Evolutionary conservation across 1,284 basidiomycete species (phyloP), one percentile per base, ranked within the genome.

Genomic region (Cystobasidium sp.): DNA sequence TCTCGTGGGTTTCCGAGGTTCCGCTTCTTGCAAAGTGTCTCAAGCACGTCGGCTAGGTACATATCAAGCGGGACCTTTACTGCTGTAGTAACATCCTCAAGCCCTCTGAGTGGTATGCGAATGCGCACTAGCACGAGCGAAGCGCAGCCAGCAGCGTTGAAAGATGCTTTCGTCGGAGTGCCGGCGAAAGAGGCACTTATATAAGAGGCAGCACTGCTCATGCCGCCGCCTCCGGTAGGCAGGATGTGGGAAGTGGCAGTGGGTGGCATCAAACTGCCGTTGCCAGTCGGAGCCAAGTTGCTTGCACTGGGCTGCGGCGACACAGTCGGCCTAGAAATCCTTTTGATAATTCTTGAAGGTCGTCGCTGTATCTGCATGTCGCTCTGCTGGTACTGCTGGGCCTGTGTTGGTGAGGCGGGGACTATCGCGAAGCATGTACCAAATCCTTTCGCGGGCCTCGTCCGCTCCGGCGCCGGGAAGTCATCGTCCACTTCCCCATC

Each of bases 401-500:
- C 93, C 85, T 98, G 96, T 4, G 88, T 83, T 0, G 88, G 83
- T 4, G 88, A 90, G 0, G 87, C 87, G 86, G 84, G 83, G 22
- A 82, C 95, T 18, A 98, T 87, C 6, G 94, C 97, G 81, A 94
- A 97, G 49, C 93, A 73, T 9, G 49, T 66, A 6, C 70, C 70
- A 44, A 99, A 97, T 80, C 93, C 94, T 46, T 88, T 87, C 16
- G 96, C 89, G 78, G 90, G 89, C 6, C 91, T 88, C 63, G 89
- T 89, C 46, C 96, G 86, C 81, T 98, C 97, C 12, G 97, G 90
- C 1, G 95, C 94, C 41, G 97, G 96, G 80, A 96, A 99, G 83
- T 99, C 97, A 81, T 98, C 96, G 81, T 99, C 97, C 0, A 98
- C 94, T 82, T 97, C 94, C 18, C 97, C 97, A 82, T 98, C 94